Evolutionary conservation across 768 basidiomycete species (phyloP), one percentile per base, ranked within the genome.

Genomic region (Pleurotus tuber-regium): DNA sequence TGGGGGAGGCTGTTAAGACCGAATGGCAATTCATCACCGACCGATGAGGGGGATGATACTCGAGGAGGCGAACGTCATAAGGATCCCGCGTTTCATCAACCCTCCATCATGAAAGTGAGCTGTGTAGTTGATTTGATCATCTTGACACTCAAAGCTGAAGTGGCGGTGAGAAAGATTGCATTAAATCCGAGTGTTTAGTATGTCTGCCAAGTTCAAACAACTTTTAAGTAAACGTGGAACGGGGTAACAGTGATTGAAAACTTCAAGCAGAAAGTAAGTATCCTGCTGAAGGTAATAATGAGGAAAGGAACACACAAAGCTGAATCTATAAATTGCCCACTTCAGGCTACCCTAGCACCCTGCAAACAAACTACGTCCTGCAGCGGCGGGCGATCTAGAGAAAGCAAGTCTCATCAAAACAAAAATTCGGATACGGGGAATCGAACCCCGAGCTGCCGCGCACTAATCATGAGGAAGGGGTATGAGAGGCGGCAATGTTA

Each of bases 401-500:
- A 40, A 16, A 35, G 11, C 38, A 40, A 40, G 21, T 16, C 7
- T 8, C 30, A 8, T 7, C 14, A 42, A 42, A 42, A 42, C 19
- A n/a, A n/a, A n/a, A n/a, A n/a, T 47, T 47, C 46, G 46, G 46
- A 48, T 48, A 77, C 75, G 74, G 74, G 75, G 75, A 77, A 73
- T 76, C 75, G 75, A 77, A 76, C 75, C 75, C 75, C 76, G 76
- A 77, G 75, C 75, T 76, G 70, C 75, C 74, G 77, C 75, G 66
- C n/a, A n/a, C n/a, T n/a, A n/a, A n/a, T n/a, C n/a, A n/a, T n/a
- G n/a, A n/a, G n/a, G n/a, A n/a, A n/a, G n/a, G n/a, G n/a, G n/a
- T n/a, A n/a, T 77, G 75, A 78, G 64, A 77, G 77, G 77, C 76
- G 76, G 76, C 68, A 78, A 77, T 77, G 77, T 77, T 78, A 74